Percentiles rank a stretch among this genome's conserved stretches.
Conservation (phyloP, 179 eudicot genomes). For the Pouteria campechiana region DNA sequence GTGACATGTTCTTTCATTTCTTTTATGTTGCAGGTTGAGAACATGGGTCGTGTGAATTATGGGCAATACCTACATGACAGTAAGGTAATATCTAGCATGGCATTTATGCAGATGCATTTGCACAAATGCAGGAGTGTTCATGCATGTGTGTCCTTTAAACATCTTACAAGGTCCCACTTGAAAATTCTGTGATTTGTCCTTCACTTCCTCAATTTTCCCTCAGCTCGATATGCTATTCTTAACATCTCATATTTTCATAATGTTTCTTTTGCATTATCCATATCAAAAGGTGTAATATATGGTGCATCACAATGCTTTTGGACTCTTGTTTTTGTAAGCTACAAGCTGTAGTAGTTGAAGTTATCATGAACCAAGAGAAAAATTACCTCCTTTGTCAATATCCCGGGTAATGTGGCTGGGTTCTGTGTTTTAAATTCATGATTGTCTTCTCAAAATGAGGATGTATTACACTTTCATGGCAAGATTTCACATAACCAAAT, state of each 20-base stretch:
- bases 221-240: background rate
- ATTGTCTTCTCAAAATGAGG: background rate
- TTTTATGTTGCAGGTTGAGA: slow-evolving; percentile 65
- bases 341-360: too few relatives aligned
- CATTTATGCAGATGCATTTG: background rate
- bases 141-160: background rate
- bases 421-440: background rate
- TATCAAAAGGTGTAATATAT: too few relatives aligned
- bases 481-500: background rate
- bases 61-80: slow-evolving; percentile 72
- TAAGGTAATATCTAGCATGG: slow-evolving; percentile 37
- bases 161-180: background rate
- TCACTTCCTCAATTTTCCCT: background rate
- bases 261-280: slow-evolving; percentile 2
- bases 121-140: background rate
- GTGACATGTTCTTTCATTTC: too few relatives aligned
- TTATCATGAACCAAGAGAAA: too few relatives aligned
- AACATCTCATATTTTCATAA: background rate
- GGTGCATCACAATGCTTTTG: too few relatives aligned
- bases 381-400: too few relatives aligned
- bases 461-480: background rate
- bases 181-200: too few relatives aligned
- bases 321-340: too few relatives aligned
- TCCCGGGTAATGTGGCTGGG: too few relatives aligned
- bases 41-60: slow-evolving; percentile 92